Evolutionary conservation across 306 rosid species (phyloP).

Genomic region (Myrica gale): DNA sequence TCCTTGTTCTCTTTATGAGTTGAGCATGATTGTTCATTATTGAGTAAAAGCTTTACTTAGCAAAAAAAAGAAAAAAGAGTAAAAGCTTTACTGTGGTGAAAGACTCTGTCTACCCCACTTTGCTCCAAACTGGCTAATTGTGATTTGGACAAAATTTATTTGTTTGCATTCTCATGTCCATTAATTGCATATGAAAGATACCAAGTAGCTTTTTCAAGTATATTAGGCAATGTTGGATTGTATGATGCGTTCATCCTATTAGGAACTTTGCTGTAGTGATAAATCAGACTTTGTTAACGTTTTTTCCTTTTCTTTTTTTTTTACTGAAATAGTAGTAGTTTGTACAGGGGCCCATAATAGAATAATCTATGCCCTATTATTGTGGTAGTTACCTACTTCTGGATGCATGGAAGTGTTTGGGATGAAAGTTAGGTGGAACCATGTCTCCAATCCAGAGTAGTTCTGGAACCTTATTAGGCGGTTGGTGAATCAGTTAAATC

Average conservation of each 20-base stretch:
- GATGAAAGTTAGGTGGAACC: conserved; percentile 4
- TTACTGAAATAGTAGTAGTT: background rate
- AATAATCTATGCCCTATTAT: background rate
- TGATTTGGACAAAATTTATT: conserved; percentile 11
- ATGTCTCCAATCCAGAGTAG: background rate
- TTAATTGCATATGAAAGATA: conserved; percentile 14
- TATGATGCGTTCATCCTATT: too few species aligned
- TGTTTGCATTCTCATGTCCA: background rate
- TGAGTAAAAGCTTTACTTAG: background rate
- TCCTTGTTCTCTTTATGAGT: conserved; percentile 15
- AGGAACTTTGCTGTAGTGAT: too few species aligned
- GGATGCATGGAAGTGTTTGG: background rate
- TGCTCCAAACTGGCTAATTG: conserved; percentile 8
- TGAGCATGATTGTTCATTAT: background rate
- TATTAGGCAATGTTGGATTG: background rate
- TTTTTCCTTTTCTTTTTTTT: too few species aligned
- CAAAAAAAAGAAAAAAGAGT: too few species aligned
- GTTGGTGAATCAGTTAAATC: background rate
- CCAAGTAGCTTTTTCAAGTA: background rate
- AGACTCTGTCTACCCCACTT: background rate
- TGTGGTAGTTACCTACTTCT: conserved; percentile 6
- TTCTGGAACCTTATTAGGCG: background rate
- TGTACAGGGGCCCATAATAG: background rate
- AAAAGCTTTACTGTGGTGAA: background rate
- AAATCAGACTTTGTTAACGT: too few species aligned